A percentile compares a stretch with the other conserved stretches of the same genome.
Conservation (phyloP, 495 filamentous ascomycete species). For the Amorphotheca resinae region DNA sequence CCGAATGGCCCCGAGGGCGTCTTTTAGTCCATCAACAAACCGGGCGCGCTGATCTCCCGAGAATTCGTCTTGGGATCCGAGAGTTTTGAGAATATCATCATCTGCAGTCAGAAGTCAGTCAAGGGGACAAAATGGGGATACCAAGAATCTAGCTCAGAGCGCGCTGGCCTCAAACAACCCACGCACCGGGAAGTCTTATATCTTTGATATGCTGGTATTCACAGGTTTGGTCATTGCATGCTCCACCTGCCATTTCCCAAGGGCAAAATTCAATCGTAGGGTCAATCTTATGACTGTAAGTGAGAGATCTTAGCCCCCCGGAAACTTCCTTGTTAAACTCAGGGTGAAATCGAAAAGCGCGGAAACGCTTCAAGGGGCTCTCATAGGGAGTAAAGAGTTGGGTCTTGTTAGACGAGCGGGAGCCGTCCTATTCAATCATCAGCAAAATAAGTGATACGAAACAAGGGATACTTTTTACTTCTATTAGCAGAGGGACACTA, state of each 20-base stretch:
- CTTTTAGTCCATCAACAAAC: slow-evolving; percentile 64
- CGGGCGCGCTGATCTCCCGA: slow-evolving; percentile 53
- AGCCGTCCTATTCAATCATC: slow-evolving; percentile 7
- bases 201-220: slow-evolving; percentile 69
- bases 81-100: slow-evolving; percentile 72
- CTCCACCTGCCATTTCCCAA: slow-evolving; percentile 56
- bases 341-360: slow-evolving; percentile 80
- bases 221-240: slow-evolving; percentile 62
- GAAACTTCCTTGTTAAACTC: slow-evolving; percentile 53
- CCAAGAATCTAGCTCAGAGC: slow-evolving; percentile 16
- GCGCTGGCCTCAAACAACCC: slow-evolving; percentile 6
- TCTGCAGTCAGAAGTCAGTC: slow-evolving; percentile 51
- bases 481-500: slow-evolving; percentile 15
- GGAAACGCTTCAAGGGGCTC: slow-evolving; percentile 72
- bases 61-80: slow-evolving; percentile 64
- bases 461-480: slow-evolving; percentile 28
- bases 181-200: slow-evolving; percentile 76
- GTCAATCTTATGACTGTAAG: slow-evolving; percentile 82
- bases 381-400: slow-evolving; percentile 56
- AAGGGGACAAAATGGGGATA: slow-evolving; percentile 42
- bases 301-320: slow-evolving; percentile 76
- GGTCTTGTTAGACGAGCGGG: slow-evolving; percentile 2
- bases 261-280: slow-evolving; percentile 58
- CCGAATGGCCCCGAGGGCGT: slow-evolving; percentile 64
- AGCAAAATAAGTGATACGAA: slow-evolving; percentile 6